Evolutionary conservation across 1,284 basidiomycete species (phyloP).

Genomic region (Rhodotorula sp.): DNA sequence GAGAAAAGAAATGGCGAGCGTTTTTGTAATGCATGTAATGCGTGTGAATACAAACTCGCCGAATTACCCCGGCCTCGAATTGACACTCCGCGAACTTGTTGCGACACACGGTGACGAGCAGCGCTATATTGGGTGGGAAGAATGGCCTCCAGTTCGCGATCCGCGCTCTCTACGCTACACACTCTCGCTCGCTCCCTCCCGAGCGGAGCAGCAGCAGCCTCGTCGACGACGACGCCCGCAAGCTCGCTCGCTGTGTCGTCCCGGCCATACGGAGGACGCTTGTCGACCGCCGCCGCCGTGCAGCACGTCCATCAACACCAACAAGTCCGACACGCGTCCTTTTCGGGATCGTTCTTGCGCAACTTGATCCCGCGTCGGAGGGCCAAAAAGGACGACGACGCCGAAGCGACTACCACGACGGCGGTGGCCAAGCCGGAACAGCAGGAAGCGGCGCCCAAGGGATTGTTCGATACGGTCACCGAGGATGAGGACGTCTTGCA

Average conservation of each 20-base stretch:
- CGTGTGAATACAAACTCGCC: too few relatives aligned
- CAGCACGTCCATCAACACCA: neutral
- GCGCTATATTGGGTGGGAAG: too few relatives aligned
- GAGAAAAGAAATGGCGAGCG: too few relatives aligned
- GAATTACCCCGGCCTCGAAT: too few relatives aligned
- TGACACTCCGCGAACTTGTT: too few relatives aligned
- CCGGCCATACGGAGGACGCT: neutral
- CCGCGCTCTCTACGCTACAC: constrained; percentile 1
- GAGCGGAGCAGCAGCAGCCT: neutral
- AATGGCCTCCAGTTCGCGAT: constrained; percentile 6
- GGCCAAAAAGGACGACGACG: too few relatives aligned
- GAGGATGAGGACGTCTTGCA: constrained; percentile 28
- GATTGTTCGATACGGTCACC: constrained; percentile 24
- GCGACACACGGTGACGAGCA: too few relatives aligned
- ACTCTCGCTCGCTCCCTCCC: constrained; percentile 13
- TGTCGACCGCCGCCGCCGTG: neutral
- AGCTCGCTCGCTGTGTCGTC: neutral
- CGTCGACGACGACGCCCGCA: neutral
- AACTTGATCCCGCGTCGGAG: constrained; percentile 14
- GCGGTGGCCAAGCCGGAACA: neutral
- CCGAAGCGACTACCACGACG: neutral
- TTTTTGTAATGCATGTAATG: too few relatives aligned
- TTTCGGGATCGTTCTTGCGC: constrained; percentile 22
- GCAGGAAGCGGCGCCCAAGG: constrained; percentile 13
- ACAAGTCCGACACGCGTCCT: constrained; percentile 23